phyloP scores from a whole-genome alignment of 2,329 filamentous ascomycete species.

The Hymenoscyphus albidus region DNA sequence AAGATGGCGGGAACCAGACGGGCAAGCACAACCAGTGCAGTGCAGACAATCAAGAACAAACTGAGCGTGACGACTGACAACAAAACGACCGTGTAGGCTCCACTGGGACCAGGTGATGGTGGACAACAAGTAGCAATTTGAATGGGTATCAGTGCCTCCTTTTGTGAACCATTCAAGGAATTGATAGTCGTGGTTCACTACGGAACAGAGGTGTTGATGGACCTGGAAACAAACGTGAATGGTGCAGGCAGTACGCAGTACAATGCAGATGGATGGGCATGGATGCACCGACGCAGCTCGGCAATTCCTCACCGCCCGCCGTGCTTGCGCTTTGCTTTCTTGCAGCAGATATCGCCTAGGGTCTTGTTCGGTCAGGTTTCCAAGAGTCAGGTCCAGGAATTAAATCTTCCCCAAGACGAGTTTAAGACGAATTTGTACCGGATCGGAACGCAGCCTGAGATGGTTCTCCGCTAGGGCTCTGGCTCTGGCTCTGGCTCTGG shows the following conservation, averaged over 20 bases:
- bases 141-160: background rate
- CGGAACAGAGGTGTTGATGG: background rate
- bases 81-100: background rate
- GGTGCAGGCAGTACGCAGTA: background rate
- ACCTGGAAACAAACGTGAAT: conserved; percentile 2
- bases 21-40: too few species aligned
- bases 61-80: too few species aligned
- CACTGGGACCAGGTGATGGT: background rate
- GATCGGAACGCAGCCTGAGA: background rate
- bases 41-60: too few species aligned
- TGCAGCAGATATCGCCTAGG: background rate
- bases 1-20: background rate
- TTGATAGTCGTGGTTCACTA: background rate
- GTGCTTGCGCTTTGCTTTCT: background rate
- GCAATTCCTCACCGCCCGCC: conserved; percentile 3
- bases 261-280: background rate
- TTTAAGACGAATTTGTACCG: background rate
- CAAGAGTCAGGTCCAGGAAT: conserved; percentile 4
- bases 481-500: background rate
- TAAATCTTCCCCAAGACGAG: background rate
- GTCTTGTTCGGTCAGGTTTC: conserved; percentile 1
- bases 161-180: background rate
- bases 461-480: background rate
- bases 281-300: background rate
- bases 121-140: background rate